These are phyloP conservation scores for Achaetomiella virescens DNA, from an alignment of 495 filamentous ascomycete genomes.

Conservation along the genomic window DNA sequence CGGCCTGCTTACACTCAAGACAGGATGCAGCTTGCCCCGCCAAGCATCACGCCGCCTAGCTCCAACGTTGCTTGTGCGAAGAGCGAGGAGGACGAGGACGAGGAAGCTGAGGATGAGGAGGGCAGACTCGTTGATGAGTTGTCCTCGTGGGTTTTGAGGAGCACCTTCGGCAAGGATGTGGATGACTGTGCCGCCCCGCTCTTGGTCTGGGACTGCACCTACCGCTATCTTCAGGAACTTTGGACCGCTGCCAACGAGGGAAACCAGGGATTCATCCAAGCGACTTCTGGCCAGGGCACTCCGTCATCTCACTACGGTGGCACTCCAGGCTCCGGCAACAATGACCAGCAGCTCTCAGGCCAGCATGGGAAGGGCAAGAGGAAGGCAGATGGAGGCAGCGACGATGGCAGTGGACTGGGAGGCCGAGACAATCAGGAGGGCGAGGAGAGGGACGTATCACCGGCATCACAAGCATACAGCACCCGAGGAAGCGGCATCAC, in stretches of 20 bases:
- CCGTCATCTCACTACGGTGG: constrained; percentile 13
- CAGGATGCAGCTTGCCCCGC: constrained; percentile 7
- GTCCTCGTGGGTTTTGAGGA: constrained; percentile 25
- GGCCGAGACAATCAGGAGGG: constrained; percentile 16
- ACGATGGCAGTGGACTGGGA: constrained; percentile 17
- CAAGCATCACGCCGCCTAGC: constrained; percentile 2
- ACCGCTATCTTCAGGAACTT: constrained; percentile 25
- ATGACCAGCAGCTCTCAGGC: constrained; percentile 8
- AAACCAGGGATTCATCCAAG: constrained; percentile 11
- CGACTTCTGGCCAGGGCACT: constrained; percentile 14
- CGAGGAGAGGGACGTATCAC: constrained; percentile 14
- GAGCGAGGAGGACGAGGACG: constrained; percentile 10
- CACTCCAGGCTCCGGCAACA: background rate
- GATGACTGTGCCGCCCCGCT: constrained; percentile 27
- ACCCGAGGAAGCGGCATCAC: constrained; percentile 9
- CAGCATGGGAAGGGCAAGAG: constrained; percentile 24
- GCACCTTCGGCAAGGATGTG: constrained; percentile 25
- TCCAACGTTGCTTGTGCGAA: constrained; percentile 5
- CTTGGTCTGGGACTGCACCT: constrained; percentile 27
- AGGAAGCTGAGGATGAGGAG: constrained; percentile 16
- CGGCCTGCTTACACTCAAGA: background rate
- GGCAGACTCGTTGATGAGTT: constrained; percentile 23
- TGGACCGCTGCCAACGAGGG: constrained; percentile 17
- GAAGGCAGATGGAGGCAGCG: constrained; percentile 25
- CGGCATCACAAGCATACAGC: constrained; percentile 10